These are phyloP conservation scores for Wickerhamomyces pijperi DNA, from an alignment of 805 yeast species.

Conservation along the genomic window DNA sequence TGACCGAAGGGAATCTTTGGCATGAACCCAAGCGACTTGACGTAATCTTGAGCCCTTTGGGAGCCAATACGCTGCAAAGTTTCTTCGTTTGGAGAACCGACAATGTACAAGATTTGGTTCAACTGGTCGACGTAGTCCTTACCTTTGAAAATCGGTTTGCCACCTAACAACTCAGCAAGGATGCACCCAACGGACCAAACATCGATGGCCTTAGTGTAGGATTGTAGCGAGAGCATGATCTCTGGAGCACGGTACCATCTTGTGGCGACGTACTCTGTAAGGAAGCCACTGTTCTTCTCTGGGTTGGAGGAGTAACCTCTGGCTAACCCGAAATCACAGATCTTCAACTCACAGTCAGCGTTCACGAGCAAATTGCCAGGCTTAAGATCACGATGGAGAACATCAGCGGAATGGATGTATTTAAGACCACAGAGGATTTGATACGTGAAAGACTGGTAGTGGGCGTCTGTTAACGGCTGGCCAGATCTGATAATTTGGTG, in stretches of 20 bases:
- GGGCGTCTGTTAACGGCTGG: slow-evolving; percentile 89
- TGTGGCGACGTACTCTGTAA: slow-evolving; percentile 97
- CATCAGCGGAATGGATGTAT: slow-evolving; percentile 86
- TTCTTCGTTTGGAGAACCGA: slow-evolving; percentile 86
- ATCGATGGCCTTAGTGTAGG: slow-evolving; percentile 93
- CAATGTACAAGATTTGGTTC: slow-evolving; percentile 70
- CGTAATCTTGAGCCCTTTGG: slow-evolving; percentile 83
- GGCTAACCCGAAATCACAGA: slow-evolving; percentile 94
- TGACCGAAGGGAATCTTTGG: slow-evolving; percentile 62
- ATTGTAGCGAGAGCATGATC: slow-evolving; percentile 88
- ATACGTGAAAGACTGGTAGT: slow-evolving; percentile 85
- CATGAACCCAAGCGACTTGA: slow-evolving; percentile 75
- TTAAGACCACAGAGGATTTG: slow-evolving; percentile 86
- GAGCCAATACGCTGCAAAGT: slow-evolving; percentile 67
- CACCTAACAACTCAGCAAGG: slow-evolving; percentile 84
- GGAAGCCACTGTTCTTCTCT: slow-evolving; percentile 80
- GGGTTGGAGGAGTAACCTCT: slow-evolving; percentile 80
- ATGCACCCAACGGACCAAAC: slow-evolving; percentile 98
- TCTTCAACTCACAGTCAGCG: slow-evolving; percentile 92
- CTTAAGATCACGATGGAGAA: slow-evolving; percentile 86
- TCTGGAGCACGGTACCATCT: slow-evolving; percentile 99
- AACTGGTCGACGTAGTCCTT: slow-evolving; percentile 93
- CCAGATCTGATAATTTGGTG: slow-evolving; percentile 93
- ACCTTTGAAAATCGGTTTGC: slow-evolving; percentile 87
- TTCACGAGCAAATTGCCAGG: slow-evolving; percentile 90